Base-by-base conservation (phyloP, 441 rosid genomes). In the Biscutella auriculata region DNA sequence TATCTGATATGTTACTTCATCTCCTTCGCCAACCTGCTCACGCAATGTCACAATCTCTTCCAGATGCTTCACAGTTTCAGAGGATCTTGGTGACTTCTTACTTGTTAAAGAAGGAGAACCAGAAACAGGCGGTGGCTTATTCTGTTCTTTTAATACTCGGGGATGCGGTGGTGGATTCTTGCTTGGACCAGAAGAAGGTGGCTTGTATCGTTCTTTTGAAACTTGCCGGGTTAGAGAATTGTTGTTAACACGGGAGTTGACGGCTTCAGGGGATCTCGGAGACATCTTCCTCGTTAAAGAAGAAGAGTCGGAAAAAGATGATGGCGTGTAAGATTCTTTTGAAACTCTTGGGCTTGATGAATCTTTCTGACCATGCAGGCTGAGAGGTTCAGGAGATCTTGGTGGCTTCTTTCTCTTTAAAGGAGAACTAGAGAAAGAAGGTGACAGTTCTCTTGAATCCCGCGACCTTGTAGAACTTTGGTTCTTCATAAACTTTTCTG, bases 1-100 rank as follows among this genome's bases (percentile, higher is more conserved):
- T 67, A 60, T 60, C 0, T 67, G 66, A 53, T 67, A 67, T 16
- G 66, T 67, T 7, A 67, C 45, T 53, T 60, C 62, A 40, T 62
- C 66, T 37, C 29, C 56, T 60, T 67, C 66, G 3, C 51, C 62
- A 36, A 60, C 61, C 32, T 60, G 66, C 5, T 67, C 51, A 17
- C 10, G 23, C 17, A 60, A 28, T 2, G 51, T 53, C 52, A 53
- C 61, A 32, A 37, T 59, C 25, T 67, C 61, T 46, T 67, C 71
- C 8, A 67, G 15, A 23, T 15, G 46, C 50, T 60, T 53, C 34
- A 64, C 37, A 44, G 6, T 19, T 36, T 59, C 49, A 21, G 41
- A 29, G 23, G 71, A 23, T 59, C 36, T 42, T 44, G 65, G 29
- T 66, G 66, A 15, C 13, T 66, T 66, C 23, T 66, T 66, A 12